These are phyloP conservation scores for Xerocomus nothofagi DNA, from an alignment of 1,284 basidiomycete genomes.

Conservation along the genomic window DNA sequence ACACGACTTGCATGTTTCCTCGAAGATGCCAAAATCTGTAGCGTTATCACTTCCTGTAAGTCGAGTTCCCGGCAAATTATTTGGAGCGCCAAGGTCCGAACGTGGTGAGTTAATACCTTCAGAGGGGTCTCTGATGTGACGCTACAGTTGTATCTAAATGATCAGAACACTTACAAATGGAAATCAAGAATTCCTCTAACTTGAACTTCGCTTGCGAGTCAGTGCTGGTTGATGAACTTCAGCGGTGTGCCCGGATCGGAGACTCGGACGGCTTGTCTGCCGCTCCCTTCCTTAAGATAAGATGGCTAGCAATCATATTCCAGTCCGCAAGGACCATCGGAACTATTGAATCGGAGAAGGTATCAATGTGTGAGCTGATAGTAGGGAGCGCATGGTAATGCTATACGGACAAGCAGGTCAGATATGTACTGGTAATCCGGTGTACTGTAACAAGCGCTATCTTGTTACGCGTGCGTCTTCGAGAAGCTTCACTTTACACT, in stretches of 20 bases:
- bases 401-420: neutral
- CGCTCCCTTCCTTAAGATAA: neutral
- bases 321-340: neutral
- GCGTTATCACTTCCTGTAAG: neutral
- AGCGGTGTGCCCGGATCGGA: no score
- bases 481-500: no score
- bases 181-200: no score
- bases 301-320: neutral
- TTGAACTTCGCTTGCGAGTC: no score
- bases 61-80: neutral
- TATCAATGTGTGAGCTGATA: no score
- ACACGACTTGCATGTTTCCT: constrained; percentile 6
- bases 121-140: neutral
- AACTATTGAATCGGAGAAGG: no score
- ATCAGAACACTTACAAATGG: neutral
- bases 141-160: no score
- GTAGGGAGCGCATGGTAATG: no score
- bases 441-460: no score
- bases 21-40: constrained; percentile 4
- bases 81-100: neutral
- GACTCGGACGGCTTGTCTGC: neutral
- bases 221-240: neutral
- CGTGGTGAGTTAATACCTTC: neutral
- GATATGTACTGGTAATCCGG: no score
- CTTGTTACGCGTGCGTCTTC: neutral